Base-by-base conservation (phyloP, 2,329 filamentous ascomycete genomes). In the Plectosphaerella cucumerina region DNA sequence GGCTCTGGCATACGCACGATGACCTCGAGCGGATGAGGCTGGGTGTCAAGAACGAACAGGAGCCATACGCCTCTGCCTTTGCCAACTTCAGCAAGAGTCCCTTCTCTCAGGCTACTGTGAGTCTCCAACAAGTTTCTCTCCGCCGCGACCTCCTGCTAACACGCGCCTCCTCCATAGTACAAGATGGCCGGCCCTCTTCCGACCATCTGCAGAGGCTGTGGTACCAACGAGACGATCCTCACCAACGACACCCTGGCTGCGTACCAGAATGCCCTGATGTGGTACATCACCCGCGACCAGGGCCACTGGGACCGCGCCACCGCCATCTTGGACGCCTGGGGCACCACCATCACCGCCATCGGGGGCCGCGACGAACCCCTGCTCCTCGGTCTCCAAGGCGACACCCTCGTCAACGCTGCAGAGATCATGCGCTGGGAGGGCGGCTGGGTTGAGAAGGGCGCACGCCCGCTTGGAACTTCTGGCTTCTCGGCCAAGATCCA, bases 371-470 rank as follows among this genome's bases (percentile, higher is more conserved):
- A 71, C 49, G 60, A 57, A 26, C 65, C 56, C 49, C 63, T 72
- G 5, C 66, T 66, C 0, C 54, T 64, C 0, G 68, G 69, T 1
- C 49, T 71, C 3, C 69, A 72, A 41, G 68, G 69, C 0, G 74
- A 75, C 50, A 62, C 76, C 52, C 59, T 77, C 12, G 73, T 72
- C 15, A 77, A 76, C 44, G 73, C 69, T 0, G 74, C 65, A 0
- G 74, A 77, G 51, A 60, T 76, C 2, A 58, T 76, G 67, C 63
- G 69, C 33, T 71, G 68, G 67, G 70, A 72, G 52, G 69, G 66
- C 14, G 57, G 59, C 17, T 72, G 70, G 69, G 56, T 58, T 0
- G 69, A 73, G 50, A 45, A 60, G 69, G 2, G 56, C 51, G 17
- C 68, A 72, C 48, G 23, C 48, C 6, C 62, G 59, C 2, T 73